Base-by-base conservation (phyloP, 768 basidiomycete species). In the Leucocoprinus leucothites region DNA sequence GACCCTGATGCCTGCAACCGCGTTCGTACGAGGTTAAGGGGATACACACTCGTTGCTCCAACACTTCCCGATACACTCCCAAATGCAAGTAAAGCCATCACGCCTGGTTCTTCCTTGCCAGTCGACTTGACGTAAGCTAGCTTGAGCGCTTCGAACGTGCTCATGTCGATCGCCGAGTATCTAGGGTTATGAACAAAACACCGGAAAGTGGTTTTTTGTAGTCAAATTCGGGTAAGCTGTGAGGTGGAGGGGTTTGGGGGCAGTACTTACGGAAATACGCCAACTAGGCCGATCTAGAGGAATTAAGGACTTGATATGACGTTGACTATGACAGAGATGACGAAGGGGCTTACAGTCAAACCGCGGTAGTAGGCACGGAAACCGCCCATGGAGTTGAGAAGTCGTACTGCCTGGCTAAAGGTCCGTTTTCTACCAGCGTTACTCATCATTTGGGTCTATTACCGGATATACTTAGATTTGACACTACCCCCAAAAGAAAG, bases 141-240 rank as follows among this genome's bases (percentile, higher is more conserved):
- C 68, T 98, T 98, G 54, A 99, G 82, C 1, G 93, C 92, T 73
- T 98, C 96, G 57, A 97, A 98, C 2, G 95, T 95, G 63, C 87
- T 90, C 91, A 94, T 96, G 70, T 99, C 96, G 59, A 98, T 99
- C 3, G 96, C 96, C 13, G 91, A 88, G 67, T 91, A 91, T 56
- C 87, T 89, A 66, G 48, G 53, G 56, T 35, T 24, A 57, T 38
- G 34, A 19, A 40, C 7, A 42, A 7, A 42, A 14, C 40, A 21
- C 43, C 21, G 47, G 51, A n/a, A n/a, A n/a, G n/a, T n/a, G n/a
- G n/a, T n/a, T n/a, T n/a, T n/a, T n/a, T n/a, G n/a, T n/a, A n/a
- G n/a, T n/a, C n/a, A n/a, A n/a, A n/a, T n/a, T n/a, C n/a, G 14
- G 47, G 25, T n/a, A 19, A 56, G 28, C 31, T 21, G 46, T 14